Evolutionary conservation across 768 basidiomycete genomes (phyloP).

Genomic region (Amanita exitialis): DNA sequence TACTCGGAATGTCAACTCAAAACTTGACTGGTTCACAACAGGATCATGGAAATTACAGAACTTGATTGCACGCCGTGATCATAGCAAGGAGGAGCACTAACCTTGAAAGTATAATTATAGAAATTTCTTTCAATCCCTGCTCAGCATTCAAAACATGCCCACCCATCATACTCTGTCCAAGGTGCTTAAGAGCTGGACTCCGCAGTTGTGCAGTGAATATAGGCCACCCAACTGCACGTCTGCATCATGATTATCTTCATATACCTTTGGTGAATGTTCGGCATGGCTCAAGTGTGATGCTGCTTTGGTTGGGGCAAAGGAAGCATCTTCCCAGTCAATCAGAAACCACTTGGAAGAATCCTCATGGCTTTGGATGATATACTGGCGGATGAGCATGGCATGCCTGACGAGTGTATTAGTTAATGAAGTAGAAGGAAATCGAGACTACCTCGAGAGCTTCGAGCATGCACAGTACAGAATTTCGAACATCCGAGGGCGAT

Average conservation of each 20-base stretch:
- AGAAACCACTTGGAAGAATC: constrained; percentile 18
- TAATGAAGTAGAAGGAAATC: too few species aligned
- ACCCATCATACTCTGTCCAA: neutral
- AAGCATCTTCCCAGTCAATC: constrained; percentile 22
- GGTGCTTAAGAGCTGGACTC: neutral
- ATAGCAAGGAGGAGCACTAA: too few species aligned
- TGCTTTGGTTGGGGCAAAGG: constrained; percentile 11
- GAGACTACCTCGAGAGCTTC: too few species aligned
- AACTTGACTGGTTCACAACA: too few species aligned
- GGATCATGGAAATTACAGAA: too few species aligned
- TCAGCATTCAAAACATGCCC: neutral
- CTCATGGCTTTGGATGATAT: constrained; percentile 13
- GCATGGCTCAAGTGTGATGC: constrained; percentile 5
- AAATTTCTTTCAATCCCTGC: neutral
- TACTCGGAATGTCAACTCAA: too few species aligned
- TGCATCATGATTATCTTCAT: constrained; percentile 17
- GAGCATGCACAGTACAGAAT: too few species aligned
- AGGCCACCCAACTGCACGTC: constrained; percentile 18
- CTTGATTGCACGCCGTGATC: too few species aligned
- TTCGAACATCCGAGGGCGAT: too few species aligned
- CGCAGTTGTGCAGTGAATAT: constrained; percentile 5
- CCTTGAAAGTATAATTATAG: too few species aligned
- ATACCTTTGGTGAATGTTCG: constrained; percentile 15
- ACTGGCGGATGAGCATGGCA: too few species aligned
- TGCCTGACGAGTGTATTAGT: too few species aligned